Percentiles rank a stretch among this genome's conserved stretches.
Evolutionary conservation across 2,329 filamentous ascomycete genomes (phyloP).

Genomic region (Pseudogymnoascus sp.): DNA sequence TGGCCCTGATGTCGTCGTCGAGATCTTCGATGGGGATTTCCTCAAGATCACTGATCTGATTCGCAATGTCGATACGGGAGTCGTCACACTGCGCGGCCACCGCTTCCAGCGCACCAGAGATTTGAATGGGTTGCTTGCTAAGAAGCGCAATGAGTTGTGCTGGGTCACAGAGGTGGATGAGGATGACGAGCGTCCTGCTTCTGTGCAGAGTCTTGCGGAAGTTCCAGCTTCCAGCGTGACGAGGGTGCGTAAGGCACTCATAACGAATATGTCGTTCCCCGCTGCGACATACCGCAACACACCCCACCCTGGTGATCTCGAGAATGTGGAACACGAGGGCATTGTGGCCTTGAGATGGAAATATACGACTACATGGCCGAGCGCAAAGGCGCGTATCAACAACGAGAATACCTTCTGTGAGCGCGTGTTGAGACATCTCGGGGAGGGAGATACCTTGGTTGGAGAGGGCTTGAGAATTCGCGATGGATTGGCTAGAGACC

Average conservation of each 20-base stretch:
- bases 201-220: constrained; percentile 37
- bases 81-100: constrained; percentile 33
- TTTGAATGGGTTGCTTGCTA: constrained; percentile 31
- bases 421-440: constrained; percentile 16
- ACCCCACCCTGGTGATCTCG: constrained; percentile 16
- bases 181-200: constrained; percentile 27
- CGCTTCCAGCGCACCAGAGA: constrained; percentile 29
- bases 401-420: constrained; percentile 18
- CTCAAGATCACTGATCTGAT: constrained; percentile 24
- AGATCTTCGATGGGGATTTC: constrained; percentile 16
- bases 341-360: constrained; percentile 48
- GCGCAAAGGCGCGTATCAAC: constrained; percentile 19
- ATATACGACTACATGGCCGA: constrained; percentile 25
- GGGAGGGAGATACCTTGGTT: background rate
- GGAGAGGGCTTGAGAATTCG: background rate
- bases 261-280: background rate
- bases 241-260: background rate
- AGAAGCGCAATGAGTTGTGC: constrained; percentile 38
- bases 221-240: constrained; percentile 33
- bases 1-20: constrained; percentile 10
- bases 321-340: constrained; percentile 26
- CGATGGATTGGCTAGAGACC: constrained; percentile 14
- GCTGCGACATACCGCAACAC: constrained; percentile 24
- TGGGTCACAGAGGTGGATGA: constrained; percentile 34
- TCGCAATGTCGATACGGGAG: constrained; percentile 19